phyloP scores from a whole-genome alignment of 2,329 filamentous ascomycete species.

The Pseudogymnoascus sp. region DNA sequence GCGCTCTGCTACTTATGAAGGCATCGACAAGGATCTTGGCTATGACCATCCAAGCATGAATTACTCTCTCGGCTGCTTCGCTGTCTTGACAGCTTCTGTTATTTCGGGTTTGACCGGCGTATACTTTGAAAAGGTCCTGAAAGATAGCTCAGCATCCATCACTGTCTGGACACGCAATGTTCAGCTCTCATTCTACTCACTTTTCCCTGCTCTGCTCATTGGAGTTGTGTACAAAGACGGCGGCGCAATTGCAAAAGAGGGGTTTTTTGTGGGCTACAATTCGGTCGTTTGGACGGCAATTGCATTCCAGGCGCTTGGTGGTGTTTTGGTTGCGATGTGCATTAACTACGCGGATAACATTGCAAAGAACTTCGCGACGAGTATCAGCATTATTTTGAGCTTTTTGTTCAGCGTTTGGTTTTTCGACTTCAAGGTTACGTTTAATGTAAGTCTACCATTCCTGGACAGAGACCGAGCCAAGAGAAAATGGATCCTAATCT shows the following conservation, averaged over 20 bases:
- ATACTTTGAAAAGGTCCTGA: slow-evolving; percentile 85
- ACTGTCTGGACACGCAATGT: slow-evolving; percentile 93
- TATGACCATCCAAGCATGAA: slow-evolving; percentile 54
- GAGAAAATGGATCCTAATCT: neutral
- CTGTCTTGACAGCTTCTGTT: slow-evolving; percentile 68
- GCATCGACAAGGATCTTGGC: slow-evolving; percentile 60
- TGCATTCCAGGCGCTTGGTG: slow-evolving; percentile 71
- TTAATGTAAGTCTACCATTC: slow-evolving; percentile 49
- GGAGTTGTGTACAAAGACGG: slow-evolving; percentile 86
- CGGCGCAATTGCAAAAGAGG: slow-evolving; percentile 68
- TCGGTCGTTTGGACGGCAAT: slow-evolving; percentile 84
- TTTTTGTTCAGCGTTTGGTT: slow-evolving; percentile 78
- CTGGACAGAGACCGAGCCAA: neutral
- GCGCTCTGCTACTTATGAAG: slow-evolving; percentile 83
- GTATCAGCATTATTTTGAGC: slow-evolving; percentile 82
- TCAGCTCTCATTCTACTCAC: slow-evolving; percentile 86
- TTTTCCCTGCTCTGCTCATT: slow-evolving; percentile 80
- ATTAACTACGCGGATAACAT: slow-evolving; percentile 84
- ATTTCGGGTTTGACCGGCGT: slow-evolving; percentile 81
- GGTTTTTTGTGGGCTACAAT: slow-evolving; percentile 94
- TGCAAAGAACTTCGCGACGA: slow-evolving; percentile 87
- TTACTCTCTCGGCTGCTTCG: slow-evolving; percentile 66
- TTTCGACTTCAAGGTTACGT: slow-evolving; percentile 69
- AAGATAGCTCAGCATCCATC: slow-evolving; percentile 65
- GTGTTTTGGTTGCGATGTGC: slow-evolving; percentile 73